Evolutionary conservation across 2,329 filamentous ascomycete genomes (phyloP).

Genomic region (Keithomyces neogunnii): DNA sequence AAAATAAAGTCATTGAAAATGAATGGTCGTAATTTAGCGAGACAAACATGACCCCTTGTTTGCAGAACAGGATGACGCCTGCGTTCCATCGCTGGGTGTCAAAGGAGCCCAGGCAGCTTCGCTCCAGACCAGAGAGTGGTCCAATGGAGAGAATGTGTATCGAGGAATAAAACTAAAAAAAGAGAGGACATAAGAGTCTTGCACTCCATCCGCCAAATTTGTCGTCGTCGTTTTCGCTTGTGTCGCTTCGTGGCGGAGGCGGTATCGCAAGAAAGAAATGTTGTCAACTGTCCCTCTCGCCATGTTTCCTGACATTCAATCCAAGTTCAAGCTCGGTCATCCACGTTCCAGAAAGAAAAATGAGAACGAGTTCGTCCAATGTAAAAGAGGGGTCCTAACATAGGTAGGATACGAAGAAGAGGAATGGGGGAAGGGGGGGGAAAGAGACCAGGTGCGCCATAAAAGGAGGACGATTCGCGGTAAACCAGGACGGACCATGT

Average conservation of each 20-base stretch:
- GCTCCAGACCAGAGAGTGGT: slow-evolving; percentile 15
- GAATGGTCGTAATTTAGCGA: slow-evolving; percentile 18
- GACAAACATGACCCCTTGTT: slow-evolving; percentile 1
- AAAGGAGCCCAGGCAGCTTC: slow-evolving; percentile 5
- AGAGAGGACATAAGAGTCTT: neutral
- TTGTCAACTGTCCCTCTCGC: neutral
- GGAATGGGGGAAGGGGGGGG: slow-evolving; percentile 19
- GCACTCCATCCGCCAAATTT: neutral
- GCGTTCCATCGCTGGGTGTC: neutral
- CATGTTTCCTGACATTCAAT: neutral
- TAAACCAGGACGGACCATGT: slow-evolving; percentile 18
- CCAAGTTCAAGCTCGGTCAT: neutral
- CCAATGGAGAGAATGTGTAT: slow-evolving; percentile 5
- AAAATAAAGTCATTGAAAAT: slow-evolving; percentile 18
- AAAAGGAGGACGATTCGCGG: neutral
- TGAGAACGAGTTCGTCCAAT: neutral
- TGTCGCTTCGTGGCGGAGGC: neutral
- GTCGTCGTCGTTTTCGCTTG: neutral
- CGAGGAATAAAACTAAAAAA: neutral
- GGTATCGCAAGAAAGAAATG: neutral
- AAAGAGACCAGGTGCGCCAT: slow-evolving; percentile 15
- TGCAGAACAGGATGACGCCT: too few relatives aligned
- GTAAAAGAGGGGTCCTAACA: slow-evolving; percentile 4
- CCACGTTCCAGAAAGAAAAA: neutral
- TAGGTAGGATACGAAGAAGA: slow-evolving; percentile 7